Evolutionary conservation across 257 asterid species (phyloP).

Genomic region (Capsicum baccatum): DNA sequence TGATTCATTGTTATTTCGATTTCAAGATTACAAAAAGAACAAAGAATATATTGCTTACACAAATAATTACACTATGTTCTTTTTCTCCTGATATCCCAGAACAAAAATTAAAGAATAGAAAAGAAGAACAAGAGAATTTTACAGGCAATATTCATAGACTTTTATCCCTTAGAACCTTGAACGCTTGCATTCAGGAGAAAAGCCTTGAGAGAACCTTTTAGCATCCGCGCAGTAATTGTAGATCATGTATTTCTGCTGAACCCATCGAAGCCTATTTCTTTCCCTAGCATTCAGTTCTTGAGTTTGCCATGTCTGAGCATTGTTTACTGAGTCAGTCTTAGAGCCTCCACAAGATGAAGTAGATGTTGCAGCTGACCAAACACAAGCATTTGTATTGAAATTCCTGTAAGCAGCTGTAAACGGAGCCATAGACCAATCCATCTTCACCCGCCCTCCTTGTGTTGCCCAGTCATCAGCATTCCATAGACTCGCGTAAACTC

Average conservation of each 20-base stretch:
- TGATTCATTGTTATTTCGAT: not conserved
- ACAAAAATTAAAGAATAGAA: not conserved
- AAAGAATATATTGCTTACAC: not conserved
- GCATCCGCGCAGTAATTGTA: conserved; percentile 47
- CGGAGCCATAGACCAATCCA: conserved; percentile 50
- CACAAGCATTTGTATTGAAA: conserved; percentile 44
- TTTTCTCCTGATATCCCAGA: not conserved
- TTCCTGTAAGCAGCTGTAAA: conserved; percentile 49
- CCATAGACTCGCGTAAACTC: conserved; percentile 41
- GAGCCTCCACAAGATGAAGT: conserved; percentile 20
- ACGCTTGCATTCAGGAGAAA: conserved; percentile 46
- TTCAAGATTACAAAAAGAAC: not conserved
- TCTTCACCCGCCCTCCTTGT: conserved; percentile 46
- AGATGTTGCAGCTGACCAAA: conserved; percentile 12
- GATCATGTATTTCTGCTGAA: conserved; percentile 44
- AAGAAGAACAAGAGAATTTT: not conserved
- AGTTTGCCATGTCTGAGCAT: conserved; percentile 38
- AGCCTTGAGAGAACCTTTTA: conserved; percentile 34
- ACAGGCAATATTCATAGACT: not conserved
- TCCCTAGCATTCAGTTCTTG: conserved; percentile 43
- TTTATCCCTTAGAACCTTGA: conserved; percentile 16
- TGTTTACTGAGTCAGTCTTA: conserved; percentile 1
- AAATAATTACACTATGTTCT: not conserved
- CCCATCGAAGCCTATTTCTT: conserved; percentile 47
- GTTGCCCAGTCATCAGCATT: conserved; percentile 52